Percentiles rank a stretch among this genome's conserved stretches.
These are phyloP conservation scores for Pichia sp. DNA, from an alignment of 1,139 yeast species.

Conservation along the genomic window DNA sequence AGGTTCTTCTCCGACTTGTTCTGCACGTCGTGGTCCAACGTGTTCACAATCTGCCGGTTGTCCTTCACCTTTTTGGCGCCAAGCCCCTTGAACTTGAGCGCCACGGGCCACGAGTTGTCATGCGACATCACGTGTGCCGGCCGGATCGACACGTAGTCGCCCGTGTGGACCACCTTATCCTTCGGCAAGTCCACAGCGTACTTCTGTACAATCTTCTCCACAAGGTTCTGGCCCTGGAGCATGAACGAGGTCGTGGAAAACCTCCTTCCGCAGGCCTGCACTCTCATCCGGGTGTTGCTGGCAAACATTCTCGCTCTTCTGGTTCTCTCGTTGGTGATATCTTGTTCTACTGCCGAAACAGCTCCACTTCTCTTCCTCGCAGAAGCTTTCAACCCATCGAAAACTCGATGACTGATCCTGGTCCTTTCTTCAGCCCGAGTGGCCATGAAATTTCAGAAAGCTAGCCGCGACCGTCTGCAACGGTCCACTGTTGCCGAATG, in stretches of 20 bases:
- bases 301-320: conserved; percentile 9
- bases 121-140: conserved; percentile 99
- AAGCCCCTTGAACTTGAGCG: conserved; percentile 88
- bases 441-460: not conserved
- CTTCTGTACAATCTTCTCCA: conserved; percentile 91
- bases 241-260: conserved; percentile 19
- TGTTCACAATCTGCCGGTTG: conserved; percentile 87
- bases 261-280: conserved; percentile 6
- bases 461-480: not conserved
- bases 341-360: too few relatives aligned
- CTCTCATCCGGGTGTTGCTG: conserved; percentile 9
- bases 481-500: not conserved
- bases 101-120: conserved; percentile 99
- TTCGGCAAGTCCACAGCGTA: conserved; percentile 79
- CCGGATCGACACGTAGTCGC: conserved; percentile 90
- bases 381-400: too few relatives aligned
- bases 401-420: not conserved
- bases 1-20: conserved; percentile 84
- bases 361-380: too few relatives aligned
- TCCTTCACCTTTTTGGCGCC: conserved; percentile 84
- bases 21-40: conserved; percentile 97
- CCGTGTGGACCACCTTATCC: conserved; percentile 71
- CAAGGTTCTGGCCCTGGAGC: conserved; percentile 68
- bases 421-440: not conserved
- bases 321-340: not conserved